Evolutionary conservation across 2,329 filamentous ascomycete species (phyloP), one percentile per base, ranked within the genome.

Genomic region (Pseudocercospora cruenta): DNA sequence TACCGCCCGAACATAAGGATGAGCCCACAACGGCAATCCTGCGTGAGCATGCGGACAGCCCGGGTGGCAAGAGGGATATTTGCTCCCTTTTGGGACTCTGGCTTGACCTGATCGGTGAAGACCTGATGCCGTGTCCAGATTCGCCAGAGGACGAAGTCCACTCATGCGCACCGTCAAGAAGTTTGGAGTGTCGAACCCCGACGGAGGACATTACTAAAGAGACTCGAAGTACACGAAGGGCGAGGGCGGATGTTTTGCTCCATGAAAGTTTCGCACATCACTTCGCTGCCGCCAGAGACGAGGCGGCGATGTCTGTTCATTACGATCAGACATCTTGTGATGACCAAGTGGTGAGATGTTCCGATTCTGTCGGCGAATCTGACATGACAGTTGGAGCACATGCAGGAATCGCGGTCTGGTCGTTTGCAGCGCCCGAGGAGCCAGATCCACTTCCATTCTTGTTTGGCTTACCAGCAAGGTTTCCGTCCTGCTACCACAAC

Each of bases 31-130:
- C 7, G 16, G 10, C 33, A 33, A 12, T n/a, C 51, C 22, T n/a
- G 10, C 24, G 4, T 31, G 26, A 16, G 24, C 16, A n/a, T 16
- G 10, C 51, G 24, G 24, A 55, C n/a, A 55, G 16, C 14, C 22
- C 21, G 26, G 26, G 10, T 21, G 8, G 16, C 16, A 24, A 19
- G 55, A 43, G 26, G 10, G 19, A 53, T 14, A 26, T 2, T 10
- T 16, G 55, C 33, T 43, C 55, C 7, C n/a, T 58, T 36, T 19
- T 58, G n/a, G n/a, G 10, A 6, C 31, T 19, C 12, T 58, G 55
- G 55, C 31, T 64, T 16, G 63, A 64, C 39, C 31, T 60, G 31
- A 26, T 64, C 39, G 33, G 63, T 19, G 58, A 64, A 43, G 63
- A 58, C n/a, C 33, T 64, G 8, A 60, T 64, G 63, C 63, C 63